Base-by-base conservation (phyloP, 371 early-diverging fungal species). In the Basidiobolus meristosporus region DNA sequence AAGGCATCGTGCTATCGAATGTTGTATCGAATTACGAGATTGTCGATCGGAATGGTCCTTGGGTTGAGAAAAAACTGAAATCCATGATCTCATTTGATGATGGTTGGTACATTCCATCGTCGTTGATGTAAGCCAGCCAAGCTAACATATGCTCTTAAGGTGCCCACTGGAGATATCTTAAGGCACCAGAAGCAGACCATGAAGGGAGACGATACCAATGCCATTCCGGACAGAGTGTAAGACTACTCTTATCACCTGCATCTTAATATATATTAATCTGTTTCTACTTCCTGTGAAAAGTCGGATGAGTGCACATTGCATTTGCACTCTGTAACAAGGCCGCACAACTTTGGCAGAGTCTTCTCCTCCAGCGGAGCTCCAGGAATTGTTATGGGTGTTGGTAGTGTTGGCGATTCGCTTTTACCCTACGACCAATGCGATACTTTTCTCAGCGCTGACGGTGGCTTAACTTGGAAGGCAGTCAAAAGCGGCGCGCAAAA, bases 361-460 rank as follows among this genome's bases (percentile, higher is more conserved):
- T 83, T 78, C 46, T 77, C 85, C 3, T 65, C 79, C 0, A 46
- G 60, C 21, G 59, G 73, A 3, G 79, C 90, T 10, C 73, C 90
- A 0, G 96, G 96, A 31, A 58, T 87, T 9, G 50, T 90, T 26
- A 60, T 91, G 63, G 96, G 88, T 15, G 88, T 92, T 7, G 96
- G 96, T 7, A 82, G 67, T 44, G 91, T 86, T 11, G 91, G 93
- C 9, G 36, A 58, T 0, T 49, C 59, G 38, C 59, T 92, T n/a
- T 38, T 65, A 20, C 66, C 68, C 12, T 83, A 80, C 52, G 68
- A 64, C 14, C 65, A 75, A 29, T 73, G 82, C 41, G 82, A 87
- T 51, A 87, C 87, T 0, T 92, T 79, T 46, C 36, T 90, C 31
- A 77, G 75, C 2, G 60, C 60, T 11, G 95, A 97, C 51, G 88